Conservation (phyloP, 345 rosid genomes). For the Lumnitzera racemosa region DNA sequence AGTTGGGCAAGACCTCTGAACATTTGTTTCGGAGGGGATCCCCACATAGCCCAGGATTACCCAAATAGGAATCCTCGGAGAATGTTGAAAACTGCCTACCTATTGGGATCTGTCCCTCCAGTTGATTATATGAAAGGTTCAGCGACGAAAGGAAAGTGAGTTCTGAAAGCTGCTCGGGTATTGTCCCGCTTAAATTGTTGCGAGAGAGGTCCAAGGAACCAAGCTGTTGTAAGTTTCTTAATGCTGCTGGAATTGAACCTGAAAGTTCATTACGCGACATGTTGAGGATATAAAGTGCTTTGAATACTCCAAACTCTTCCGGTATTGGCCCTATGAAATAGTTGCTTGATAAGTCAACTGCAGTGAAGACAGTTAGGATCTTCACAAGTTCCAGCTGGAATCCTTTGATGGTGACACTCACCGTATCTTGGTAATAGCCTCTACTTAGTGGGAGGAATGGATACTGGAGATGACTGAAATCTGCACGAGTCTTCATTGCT, state of each 20-base stretch:
- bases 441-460: not conserved
- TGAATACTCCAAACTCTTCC: conserved; percentile 10
- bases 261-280: conserved; percentile 23
- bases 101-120: conserved; percentile 18
- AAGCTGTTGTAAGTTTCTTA: conserved; percentile 17
- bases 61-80: conserved; percentile 7
- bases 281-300: conserved; percentile 18
- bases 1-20: not conserved
- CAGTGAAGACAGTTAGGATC: conserved; percentile 29
- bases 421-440: conserved; percentile 19
- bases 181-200: conserved; percentile 14
- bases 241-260: conserved; percentile 17
- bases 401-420: conserved; percentile 41
- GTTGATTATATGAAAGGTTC: conserved; percentile 28
- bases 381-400: conserved; percentile 26
- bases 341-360: conserved; percentile 28
- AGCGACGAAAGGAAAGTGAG: conserved; percentile 24
- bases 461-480: conserved; percentile 12
- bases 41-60: conserved; percentile 28
- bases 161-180: conserved; percentile 17
- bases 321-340: conserved; percentile 24
- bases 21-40: conserved; percentile 2
- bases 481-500: conserved; percentile 19
- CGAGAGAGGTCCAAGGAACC: conserved; percentile 31
- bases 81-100: conserved; percentile 23